A percentile compares a stretch with the other conserved stretches of the same genome.
Conservation (phyloP, 2,329 filamentous ascomycete species). For the Aspergillus glaucus region DNA sequence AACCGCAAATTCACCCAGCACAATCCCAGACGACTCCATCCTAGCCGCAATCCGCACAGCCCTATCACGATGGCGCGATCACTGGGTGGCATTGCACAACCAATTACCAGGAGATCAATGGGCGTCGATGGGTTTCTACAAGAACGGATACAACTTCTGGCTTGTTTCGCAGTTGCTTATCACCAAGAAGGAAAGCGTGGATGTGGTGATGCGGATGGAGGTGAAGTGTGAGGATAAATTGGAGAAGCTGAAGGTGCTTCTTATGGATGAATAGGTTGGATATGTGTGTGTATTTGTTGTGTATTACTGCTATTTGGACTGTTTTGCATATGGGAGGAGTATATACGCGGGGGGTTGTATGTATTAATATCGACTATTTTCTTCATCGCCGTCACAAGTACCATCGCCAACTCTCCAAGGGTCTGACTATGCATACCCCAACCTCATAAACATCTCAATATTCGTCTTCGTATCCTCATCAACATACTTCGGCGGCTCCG, state of each 20-base stretch:
- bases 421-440: constrained; percentile 41
- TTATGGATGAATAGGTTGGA: constrained; percentile 18
- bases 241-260: constrained; percentile 34
- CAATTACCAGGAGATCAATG: constrained; percentile 30
- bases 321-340: background rate
- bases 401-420: background rate
- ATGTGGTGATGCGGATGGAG: constrained; percentile 39
- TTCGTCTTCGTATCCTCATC: constrained; percentile 46
- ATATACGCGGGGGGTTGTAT: background rate
- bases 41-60: constrained; percentile 28
- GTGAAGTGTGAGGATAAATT: constrained; percentile 41
- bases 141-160: constrained; percentile 40
- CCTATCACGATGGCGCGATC: constrained; percentile 32
- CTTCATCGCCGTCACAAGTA: background rate
- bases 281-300: background rate
- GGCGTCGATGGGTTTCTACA: constrained; percentile 38
- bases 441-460: constrained; percentile 42
- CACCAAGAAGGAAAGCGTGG: constrained; percentile 37
- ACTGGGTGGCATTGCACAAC: constrained; percentile 30
- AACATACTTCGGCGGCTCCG: constrained; percentile 40
- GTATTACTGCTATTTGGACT: background rate
- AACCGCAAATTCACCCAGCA: constrained; percentile 3
- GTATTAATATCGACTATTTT: background rate
- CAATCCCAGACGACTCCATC: constrained; percentile 24
- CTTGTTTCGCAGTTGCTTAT: constrained; percentile 37